Base-by-base conservation (phyloP, 345 rosid species). In the Aquilaria yunnanensis region DNA sequence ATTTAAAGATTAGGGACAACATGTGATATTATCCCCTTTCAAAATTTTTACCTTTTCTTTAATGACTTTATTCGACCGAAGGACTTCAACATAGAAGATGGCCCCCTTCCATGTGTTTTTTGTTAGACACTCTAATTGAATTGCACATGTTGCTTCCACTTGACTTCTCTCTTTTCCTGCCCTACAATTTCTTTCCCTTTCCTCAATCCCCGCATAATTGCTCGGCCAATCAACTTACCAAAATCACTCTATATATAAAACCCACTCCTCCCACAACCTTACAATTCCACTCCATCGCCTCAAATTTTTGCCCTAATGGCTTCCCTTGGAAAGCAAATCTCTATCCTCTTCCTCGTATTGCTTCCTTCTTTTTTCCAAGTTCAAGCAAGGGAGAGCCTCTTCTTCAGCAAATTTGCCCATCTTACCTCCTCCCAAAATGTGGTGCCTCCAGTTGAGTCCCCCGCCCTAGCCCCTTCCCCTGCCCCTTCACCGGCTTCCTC, bases 371-470 rank as follows among this genome's bases (percentile, higher is more conserved):
- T 56, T 48, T 10, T 61, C 29, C 77, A 64, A 54, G 72, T 37
- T 68, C 62, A 50, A 53, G 79, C 77, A 14, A 75, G 77, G 66
- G 61, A 69, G 31, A 14, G 69, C 51, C 50, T 57, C 16, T 66
- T 67, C 54, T 75, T 75, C 67, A 70, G 59, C 9, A 78, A 75
- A 58, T 41, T 72, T 54, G 47, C 70, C 50, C 63, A 66, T 55
- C 9, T 37, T 3, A 34, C 51, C 14, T 47, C 13, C 43, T 60
- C 32, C 54, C 57, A 50, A 57, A 9, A 57, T 37, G 51, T 37
- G 37, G 49, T 32, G 6, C 31, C 63, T 37, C 14, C 6, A 0
- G 8, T 14, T 12, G 41, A 32, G 34, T 47, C 11, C 62, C 65
- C 71, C 57, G 49, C 43, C 10, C 1, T 50, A 55, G 51, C 12